These are phyloP conservation scores for Didymella keratinophila DNA, from an alignment of 2,329 filamentous ascomycete species.

Conservation along the genomic window DNA sequence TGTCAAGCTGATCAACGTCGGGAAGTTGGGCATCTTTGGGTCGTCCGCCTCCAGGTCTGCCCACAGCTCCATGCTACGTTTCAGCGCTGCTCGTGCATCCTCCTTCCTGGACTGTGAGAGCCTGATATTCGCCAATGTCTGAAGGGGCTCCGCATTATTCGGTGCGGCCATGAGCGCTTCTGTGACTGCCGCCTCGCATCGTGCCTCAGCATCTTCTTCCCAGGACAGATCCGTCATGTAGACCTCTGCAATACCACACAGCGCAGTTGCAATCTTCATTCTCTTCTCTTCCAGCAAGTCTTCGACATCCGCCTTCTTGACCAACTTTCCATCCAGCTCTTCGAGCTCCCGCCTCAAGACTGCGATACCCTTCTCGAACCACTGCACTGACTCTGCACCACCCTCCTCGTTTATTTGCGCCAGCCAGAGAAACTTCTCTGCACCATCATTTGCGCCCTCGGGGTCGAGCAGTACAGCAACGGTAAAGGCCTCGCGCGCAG, in stretches of 20 bases:
- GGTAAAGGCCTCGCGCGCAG: conserved; percentile 75
- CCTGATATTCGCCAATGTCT: conserved; percentile 91
- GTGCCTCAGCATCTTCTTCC: conserved; percentile 88
- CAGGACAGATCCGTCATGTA: conserved; percentile 98
- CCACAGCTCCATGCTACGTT: conserved; percentile 84
- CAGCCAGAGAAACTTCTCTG: conserved; percentile 94
- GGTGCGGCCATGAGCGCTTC: conserved; percentile 89
- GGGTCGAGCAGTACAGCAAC: conserved; percentile 78
- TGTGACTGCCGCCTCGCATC: conserved; percentile 87
- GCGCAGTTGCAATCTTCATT: conserved; percentile 83
- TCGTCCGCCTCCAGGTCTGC: conserved; percentile 77
- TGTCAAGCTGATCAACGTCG: conserved; percentile 82
- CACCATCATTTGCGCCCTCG: conserved; percentile 81
- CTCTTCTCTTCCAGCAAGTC: conserved; percentile 71
- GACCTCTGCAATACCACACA: conserved; percentile 93
- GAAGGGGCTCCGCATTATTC: conserved; percentile 84
- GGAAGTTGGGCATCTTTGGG: conserved; percentile 80
- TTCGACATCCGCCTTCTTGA: conserved; percentile 45
- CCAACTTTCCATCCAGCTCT: conserved; percentile 60
- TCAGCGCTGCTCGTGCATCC: conserved; percentile 81
- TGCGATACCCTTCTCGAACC: conserved; percentile 73
- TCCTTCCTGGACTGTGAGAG: conserved; percentile 84
- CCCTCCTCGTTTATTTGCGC: conserved; percentile 81
- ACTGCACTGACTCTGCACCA: conserved; percentile 65
- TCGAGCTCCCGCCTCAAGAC: conserved; percentile 77